Percentiles rank a stretch among this genome's conserved stretches.
These are phyloP conservation scores for Daldinia caldariorum DNA, from an alignment of 495 filamentous ascomycete species.

Conservation along the genomic window DNA sequence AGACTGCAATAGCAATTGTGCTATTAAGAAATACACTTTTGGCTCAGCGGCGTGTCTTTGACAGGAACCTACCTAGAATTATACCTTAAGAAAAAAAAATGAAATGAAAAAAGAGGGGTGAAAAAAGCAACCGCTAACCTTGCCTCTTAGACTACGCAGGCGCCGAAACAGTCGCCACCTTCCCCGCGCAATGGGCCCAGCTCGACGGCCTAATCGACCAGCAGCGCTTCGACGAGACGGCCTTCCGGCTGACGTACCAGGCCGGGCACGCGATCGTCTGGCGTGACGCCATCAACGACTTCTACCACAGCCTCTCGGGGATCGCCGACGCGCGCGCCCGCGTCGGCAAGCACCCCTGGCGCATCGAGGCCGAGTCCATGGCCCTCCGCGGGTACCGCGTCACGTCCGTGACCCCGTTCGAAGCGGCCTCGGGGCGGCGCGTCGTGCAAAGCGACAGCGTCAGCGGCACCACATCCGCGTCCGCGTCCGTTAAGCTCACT, in stretches of 20 bases:
- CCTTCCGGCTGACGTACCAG: conserved; percentile 68
- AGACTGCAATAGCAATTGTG: too few relatives aligned
- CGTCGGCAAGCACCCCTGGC: conserved; percentile 67
- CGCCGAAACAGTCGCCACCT: conserved; percentile 66
- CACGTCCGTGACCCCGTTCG: conserved; percentile 62
- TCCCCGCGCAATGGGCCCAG: conserved; percentile 62
- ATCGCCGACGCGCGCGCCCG: conserved; percentile 65
- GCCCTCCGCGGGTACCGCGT: conserved; percentile 62
- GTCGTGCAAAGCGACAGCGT: conserved; percentile 50
- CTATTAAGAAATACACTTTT: too few relatives aligned
- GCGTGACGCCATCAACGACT: conserved; percentile 71
- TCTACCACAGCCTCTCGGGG: conserved; percentile 67
- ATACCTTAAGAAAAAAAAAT: too few relatives aligned
- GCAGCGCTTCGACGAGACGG: conserved; percentile 68
- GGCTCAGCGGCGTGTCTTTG: too few relatives aligned
- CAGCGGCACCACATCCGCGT: too few relatives aligned
- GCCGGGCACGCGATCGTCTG: conserved; percentile 75
- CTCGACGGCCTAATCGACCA: conserved; percentile 66
- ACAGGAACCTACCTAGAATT: too few relatives aligned
- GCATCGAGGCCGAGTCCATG: conserved; percentile 74
- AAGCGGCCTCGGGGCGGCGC: conserved; percentile 60
- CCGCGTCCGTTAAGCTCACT: conserved; percentile 57
- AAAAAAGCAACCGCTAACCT: background rate
- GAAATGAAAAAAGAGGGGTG: too few relatives aligned
- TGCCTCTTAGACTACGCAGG: conserved; percentile 63